Conservation (phyloP, 2,329 filamentous ascomycete genomes). For the Ilyonectria mors-panacis region DNA sequence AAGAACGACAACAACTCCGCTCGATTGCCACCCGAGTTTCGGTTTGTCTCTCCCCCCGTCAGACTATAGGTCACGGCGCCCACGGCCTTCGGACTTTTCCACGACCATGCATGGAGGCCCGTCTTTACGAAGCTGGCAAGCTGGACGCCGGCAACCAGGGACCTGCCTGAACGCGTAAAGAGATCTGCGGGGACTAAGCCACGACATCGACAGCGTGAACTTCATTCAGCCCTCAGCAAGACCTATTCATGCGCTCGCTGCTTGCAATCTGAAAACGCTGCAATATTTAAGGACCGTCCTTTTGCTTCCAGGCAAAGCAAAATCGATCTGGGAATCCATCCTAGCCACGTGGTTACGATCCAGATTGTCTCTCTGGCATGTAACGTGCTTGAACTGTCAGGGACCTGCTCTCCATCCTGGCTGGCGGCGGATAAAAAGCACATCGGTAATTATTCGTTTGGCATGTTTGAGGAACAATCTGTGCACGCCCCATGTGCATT, state of each 20-base stretch:
- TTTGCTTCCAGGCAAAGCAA: conserved; percentile 2
- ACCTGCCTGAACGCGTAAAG: not conserved
- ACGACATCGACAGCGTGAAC: not conserved
- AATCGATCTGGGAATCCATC: conserved; percentile 3
- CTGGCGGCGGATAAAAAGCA: not conserved
- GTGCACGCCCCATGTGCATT: no score
- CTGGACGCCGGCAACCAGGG: not conserved
- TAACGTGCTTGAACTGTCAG: not conserved
- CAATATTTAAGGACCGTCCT: conserved; percentile 1
- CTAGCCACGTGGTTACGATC: conserved; percentile 33
- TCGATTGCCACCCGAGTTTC: conserved; percentile 12
- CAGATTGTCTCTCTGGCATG: not conserved
- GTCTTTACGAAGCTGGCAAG: not conserved
- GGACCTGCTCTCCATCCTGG: conserved; percentile 2
- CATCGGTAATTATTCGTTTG: not conserved
- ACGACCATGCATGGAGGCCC: not conserved
- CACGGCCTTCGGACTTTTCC: not conserved
- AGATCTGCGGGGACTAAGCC: not conserved
- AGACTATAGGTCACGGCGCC: not conserved
- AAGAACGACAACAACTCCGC: conserved; percentile 4
- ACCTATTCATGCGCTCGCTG: conserved; percentile 2
- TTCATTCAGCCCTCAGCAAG: not conserved
- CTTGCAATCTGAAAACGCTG: conserved; percentile 7
- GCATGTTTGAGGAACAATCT: not conserved
- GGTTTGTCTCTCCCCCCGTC: conserved; percentile 12